These are phyloP conservation scores for Amauroascus niger DNA, from an alignment of 2,329 filamentous ascomycete genomes.

Conservation along the genomic window DNA sequence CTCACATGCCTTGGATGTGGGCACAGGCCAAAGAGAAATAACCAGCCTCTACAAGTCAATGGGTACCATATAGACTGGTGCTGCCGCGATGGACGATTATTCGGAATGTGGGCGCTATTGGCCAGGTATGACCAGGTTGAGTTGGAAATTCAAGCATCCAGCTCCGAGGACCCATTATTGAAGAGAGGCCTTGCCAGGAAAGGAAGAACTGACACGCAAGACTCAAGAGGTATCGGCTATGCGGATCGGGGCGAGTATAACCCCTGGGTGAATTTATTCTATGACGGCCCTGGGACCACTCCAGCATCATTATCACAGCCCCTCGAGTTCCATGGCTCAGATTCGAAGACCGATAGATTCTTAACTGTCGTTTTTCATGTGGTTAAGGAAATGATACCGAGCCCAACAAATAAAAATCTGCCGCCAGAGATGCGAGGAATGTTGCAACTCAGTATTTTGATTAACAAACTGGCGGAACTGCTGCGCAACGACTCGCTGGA, in stretches of 20 bases:
- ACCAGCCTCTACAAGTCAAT: slow-evolving; percentile 1
- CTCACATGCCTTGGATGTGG: slow-evolving; percentile 17
- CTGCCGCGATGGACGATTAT: slow-evolving; percentile 26
- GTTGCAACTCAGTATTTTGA: slow-evolving; percentile 29
- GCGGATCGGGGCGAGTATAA: slow-evolving; percentile 4
- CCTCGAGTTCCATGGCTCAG: slow-evolving; percentile 8
- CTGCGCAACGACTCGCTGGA: slow-evolving; percentile 36
- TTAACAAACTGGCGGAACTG: slow-evolving; percentile 32
- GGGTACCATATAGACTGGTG: slow-evolving; percentile 24
- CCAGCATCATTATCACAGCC: neutral
- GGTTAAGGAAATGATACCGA: slow-evolving; percentile 12
- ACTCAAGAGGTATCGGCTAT: slow-evolving; percentile 15
- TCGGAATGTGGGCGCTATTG: slow-evolving; percentile 31
- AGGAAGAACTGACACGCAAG: slow-evolving; percentile 10
- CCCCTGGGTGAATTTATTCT: slow-evolving; percentile 9
- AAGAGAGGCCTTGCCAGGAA: slow-evolving; percentile 7
- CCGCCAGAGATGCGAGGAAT: slow-evolving; percentile 26
- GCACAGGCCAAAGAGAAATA: slow-evolving; percentile 1
- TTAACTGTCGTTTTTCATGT: slow-evolving; percentile 23
- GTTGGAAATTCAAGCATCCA: slow-evolving; percentile 11
- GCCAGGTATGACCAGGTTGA: slow-evolving; percentile 30
- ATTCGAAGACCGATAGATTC: slow-evolving; percentile 22
- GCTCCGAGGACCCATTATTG: slow-evolving; percentile 4
- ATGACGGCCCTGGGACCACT: slow-evolving; percentile 4
- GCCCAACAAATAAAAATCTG: slow-evolving; percentile 19